Conservation (phyloP, 805 yeast species). For the Lipomyces starkeyi region DNA sequence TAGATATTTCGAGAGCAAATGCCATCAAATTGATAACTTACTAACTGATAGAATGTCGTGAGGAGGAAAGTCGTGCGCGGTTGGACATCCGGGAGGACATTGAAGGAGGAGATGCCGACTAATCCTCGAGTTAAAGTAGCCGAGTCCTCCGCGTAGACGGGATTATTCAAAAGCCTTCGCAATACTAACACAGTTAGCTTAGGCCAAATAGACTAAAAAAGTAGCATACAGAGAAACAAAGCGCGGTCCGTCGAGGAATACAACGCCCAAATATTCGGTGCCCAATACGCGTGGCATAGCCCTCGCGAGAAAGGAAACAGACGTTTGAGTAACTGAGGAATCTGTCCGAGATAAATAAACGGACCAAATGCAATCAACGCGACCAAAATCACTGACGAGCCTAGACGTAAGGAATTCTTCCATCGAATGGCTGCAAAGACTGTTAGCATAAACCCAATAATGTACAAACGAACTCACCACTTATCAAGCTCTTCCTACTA, state of each 20-base stretch:
- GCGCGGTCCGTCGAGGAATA: constrained; percentile 83
- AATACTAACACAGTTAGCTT: constrained; percentile 13
- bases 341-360: constrained; percentile 63
- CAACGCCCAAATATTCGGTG: constrained; percentile 96
- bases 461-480: neutral
- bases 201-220: neutral
- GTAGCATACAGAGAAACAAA: constrained; percentile 45
- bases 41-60: constrained; percentile 81
- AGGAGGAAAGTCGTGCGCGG: constrained; percentile 79
- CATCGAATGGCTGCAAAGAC: constrained; percentile 38
- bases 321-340: constrained; percentile 69
- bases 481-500: neutral
- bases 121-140: constrained; percentile 70
- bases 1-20: neutral
- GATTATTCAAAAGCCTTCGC: constrained; percentile 19
- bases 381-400: constrained; percentile 63
- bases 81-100: constrained; percentile 77
- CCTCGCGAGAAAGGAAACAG: constrained; percentile 95
- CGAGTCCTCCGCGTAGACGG: constrained; percentile 15
- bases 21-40: constrained; percentile 43
- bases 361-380: constrained; percentile 79
- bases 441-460: constrained; percentile 1
- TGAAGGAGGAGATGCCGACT: constrained; percentile 87
- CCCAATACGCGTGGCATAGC: constrained; percentile 98
- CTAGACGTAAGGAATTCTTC: constrained; percentile 63